Conservation (phyloP, 2,329 filamentous ascomycete genomes). For the Colletotrichum liriopes region DNA sequence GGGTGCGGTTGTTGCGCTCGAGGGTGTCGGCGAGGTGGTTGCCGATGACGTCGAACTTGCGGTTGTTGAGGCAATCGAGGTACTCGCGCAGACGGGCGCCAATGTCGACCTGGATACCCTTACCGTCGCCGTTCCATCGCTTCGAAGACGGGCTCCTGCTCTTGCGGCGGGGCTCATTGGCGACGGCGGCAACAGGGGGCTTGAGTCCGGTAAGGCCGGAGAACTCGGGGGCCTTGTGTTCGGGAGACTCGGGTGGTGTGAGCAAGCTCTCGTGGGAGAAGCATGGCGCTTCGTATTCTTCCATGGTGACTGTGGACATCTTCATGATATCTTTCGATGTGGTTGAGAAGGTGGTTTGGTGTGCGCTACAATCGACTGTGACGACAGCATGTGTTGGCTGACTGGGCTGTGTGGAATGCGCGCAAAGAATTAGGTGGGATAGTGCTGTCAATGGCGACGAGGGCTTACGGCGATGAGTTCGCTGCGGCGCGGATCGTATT, state of each 20-base stretch:
- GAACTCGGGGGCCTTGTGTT: background rate
- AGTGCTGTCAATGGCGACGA: background rate
- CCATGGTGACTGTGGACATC: constrained; percentile 29
- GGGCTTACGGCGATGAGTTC: background rate
- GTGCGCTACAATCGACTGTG: constrained; percentile 5
- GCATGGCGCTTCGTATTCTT: constrained; percentile 38
- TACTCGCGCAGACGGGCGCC: constrained; percentile 38
- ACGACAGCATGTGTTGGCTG: constrained; percentile 21
- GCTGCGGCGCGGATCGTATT: background rate
- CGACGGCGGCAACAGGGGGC: background rate
- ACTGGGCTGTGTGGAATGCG: background rate
- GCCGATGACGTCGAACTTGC: constrained; percentile 31
- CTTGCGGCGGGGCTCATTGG: constrained; percentile 12
- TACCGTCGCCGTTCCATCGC: constrained; percentile 34
- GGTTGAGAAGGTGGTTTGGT: background rate
- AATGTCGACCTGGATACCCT: constrained; percentile 38
- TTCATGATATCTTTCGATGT: constrained; percentile 8
- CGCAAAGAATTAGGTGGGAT: background rate
- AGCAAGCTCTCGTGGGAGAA: constrained; percentile 36
- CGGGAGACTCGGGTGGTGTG: constrained; percentile 13
- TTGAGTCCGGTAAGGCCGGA: background rate
- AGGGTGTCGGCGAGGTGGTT: constrained; percentile 36
- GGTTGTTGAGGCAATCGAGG: constrained; percentile 39
- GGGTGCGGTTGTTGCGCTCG: constrained; percentile 27
- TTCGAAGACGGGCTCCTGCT: constrained; percentile 17